A percentile compares a stretch with the other conserved stretches of the same genome.
These are phyloP conservation scores for Paecilomyces sp. DNA, from an alignment of 2,329 filamentous ascomycete genomes.

Conservation along the genomic window DNA sequence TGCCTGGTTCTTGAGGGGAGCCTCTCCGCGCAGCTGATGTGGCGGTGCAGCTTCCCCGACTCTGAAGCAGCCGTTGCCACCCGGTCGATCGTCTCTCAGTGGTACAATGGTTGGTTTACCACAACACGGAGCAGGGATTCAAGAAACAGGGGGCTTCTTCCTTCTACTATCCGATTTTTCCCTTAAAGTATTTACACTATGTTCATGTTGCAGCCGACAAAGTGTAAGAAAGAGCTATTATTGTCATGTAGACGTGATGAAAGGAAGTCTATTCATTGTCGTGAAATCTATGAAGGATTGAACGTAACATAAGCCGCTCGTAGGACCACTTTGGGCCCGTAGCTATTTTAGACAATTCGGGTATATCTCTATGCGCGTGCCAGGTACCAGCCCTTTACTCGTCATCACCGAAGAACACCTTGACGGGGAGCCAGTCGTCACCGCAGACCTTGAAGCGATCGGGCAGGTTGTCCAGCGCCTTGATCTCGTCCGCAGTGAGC, in stretches of 20 bases:
- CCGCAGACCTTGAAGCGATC: constrained; percentile 78
- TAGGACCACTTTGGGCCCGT: constrained; percentile 14
- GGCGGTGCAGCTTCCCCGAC: constrained; percentile 7
- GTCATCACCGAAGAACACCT: constrained; percentile 78
- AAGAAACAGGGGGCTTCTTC: background rate
- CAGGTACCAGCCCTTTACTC: constrained; percentile 47
- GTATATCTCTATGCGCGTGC: constrained; percentile 5
- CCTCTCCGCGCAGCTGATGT: constrained; percentile 2
- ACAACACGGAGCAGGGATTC: background rate
- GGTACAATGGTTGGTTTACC: background rate
- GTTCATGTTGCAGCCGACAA: background rate
- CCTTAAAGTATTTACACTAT: background rate
- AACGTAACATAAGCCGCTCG: background rate
- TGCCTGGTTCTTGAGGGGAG: constrained; percentile 18
- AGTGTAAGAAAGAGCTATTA: background rate
- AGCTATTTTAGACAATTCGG: constrained; percentile 1
- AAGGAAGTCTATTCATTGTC: background rate
- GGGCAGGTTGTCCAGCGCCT: constrained; percentile 58
- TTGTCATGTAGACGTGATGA: background rate
- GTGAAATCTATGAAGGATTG: background rate
- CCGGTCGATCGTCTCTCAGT: background rate
- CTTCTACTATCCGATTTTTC: background rate
- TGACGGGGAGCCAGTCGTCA: constrained; percentile 63
- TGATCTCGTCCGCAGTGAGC: constrained; percentile 65
- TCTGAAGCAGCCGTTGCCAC: constrained; percentile 2